A percentile compares a stretch with the other conserved stretches of the same genome.
phyloP scores from a whole-genome alignment of 75 land plant genomes.

The Selaginella tamariscina region DNA sequence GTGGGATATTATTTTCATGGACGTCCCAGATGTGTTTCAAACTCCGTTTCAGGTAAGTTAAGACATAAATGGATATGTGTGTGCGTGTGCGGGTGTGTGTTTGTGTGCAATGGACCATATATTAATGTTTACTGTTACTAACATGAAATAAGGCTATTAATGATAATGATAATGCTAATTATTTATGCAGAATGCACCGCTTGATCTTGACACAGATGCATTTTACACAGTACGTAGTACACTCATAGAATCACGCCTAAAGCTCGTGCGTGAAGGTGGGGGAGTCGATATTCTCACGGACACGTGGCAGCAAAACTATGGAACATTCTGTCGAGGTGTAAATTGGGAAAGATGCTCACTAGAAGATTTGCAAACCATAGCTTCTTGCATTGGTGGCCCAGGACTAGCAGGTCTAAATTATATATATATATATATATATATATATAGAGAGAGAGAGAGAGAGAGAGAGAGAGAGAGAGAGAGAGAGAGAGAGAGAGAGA shows the following conservation, averaged over 20 bases:
- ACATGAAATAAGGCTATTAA: no score
- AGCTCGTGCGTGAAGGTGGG: conserved; percentile 40
- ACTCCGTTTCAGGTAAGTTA: conserved; percentile 62
- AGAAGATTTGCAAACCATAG: conserved; percentile 54
- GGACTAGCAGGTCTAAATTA: no score
- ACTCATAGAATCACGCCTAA: conserved; percentile 53
- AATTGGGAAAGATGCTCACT: conserved; percentile 64
- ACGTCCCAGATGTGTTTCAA: conserved; percentile 77
- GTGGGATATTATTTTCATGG: conserved; percentile 86
- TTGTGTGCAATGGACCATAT: no score
- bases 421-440: no score
- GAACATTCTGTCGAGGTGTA: conserved; percentile 61
- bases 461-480: no score
- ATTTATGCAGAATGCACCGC: conserved; percentile 71
- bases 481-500: no score
- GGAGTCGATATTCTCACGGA: conserved; percentile 51
- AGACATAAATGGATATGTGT: no score
- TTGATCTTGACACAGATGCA: conserved; percentile 62
- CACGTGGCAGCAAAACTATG: conserved; percentile 51
- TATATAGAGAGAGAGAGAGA: no score
- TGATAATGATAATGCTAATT: no score
- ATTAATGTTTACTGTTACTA: no score
- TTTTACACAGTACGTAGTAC: conserved; percentile 43
- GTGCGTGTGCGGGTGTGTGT: no score
- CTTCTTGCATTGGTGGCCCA: conserved; percentile 51